phyloP scores from a whole-genome alignment of 495 filamentous ascomycete species.

The Xylaria grammica region DNA sequence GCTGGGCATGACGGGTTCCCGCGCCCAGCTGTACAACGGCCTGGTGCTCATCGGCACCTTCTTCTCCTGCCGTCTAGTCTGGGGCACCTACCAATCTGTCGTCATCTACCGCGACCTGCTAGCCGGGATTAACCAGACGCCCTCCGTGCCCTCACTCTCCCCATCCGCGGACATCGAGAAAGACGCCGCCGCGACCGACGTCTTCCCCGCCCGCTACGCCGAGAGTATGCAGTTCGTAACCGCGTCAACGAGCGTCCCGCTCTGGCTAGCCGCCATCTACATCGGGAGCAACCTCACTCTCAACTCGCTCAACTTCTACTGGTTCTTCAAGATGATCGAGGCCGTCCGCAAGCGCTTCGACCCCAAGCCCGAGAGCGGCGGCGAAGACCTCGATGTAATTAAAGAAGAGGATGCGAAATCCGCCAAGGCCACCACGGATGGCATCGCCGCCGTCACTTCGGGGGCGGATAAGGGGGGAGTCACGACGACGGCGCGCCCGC shows the following conservation, averaged over 20 bases:
- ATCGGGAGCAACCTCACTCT: conserved; percentile 77
- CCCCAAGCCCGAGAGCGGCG: conserved; percentile 40
- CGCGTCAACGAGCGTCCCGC: conserved; percentile 62
- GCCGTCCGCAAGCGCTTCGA: conserved; percentile 88
- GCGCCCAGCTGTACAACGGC: conserved; percentile 38
- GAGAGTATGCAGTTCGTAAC: conserved; percentile 53
- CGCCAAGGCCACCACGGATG: conserved; percentile 32
- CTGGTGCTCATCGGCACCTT: conserved; percentile 59
- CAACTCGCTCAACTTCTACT: conserved; percentile 90
- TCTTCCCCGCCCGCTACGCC: conserved; percentile 41
- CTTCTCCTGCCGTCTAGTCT: conserved; percentile 87
- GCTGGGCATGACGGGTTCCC: conserved; percentile 87
- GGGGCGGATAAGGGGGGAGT: conserved; percentile 14
- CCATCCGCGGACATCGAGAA: conserved; percentile 35
- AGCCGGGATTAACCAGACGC: conserved; percentile 56
- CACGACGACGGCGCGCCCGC: conserved; percentile 25
- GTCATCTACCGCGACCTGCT: conserved; percentile 83
- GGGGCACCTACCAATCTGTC: conserved; percentile 83
- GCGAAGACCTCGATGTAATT: too few species aligned
- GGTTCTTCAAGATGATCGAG: conserved; percentile 97
- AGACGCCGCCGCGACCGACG: conserved; percentile 33
- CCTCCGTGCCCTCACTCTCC: too few species aligned
- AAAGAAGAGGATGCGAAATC: conserved; percentile 27
- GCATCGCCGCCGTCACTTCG: conserved; percentile 31
- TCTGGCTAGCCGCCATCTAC: conserved; percentile 82